Percentiles rank a stretch among this genome's conserved stretches.
Evolutionary conservation across 2,329 filamentous ascomycete genomes (phyloP).

Genomic region (Exophiala xenobiotica): DNA sequence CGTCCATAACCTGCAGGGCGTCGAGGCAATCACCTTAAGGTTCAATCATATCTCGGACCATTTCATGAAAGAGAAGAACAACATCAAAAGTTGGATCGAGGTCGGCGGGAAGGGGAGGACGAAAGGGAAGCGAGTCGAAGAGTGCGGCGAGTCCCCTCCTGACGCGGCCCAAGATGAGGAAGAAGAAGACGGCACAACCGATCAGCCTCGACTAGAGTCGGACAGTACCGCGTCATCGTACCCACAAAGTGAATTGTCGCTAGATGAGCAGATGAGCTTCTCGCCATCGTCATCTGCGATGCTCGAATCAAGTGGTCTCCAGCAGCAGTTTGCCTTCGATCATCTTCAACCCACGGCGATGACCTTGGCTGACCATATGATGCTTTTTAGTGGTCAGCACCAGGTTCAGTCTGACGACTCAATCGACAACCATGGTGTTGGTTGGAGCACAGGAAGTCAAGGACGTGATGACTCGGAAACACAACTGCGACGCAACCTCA

Average conservation of each 20-base stretch:
- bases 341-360: background rate
- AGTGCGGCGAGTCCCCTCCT: background rate
- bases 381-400: background rate
- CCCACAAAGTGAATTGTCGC: constrained; percentile 2
- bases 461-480: background rate
- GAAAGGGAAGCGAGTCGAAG: constrained; percentile 1
- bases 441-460: background rate
- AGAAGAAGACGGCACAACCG: constrained; percentile 4
- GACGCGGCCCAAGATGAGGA: background rate
- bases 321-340: background rate
- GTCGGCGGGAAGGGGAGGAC: constrained; percentile 18
- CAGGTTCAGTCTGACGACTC: background rate
- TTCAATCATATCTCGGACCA: constrained; percentile 72
- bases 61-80: constrained; percentile 38
- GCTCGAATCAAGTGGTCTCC: background rate
- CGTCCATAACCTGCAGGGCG: constrained; percentile 49
- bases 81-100: constrained; percentile 23
- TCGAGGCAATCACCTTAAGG: constrained; percentile 60
- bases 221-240: constrained; percentile 3
- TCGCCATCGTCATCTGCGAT: background rate
- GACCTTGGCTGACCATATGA: background rate
- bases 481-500: background rate
- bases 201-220: background rate
- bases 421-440: background rate
- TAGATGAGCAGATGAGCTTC: background rate